These are phyloP conservation scores for Umbelopsis sp. DNA, from an alignment of 192 early-diverging fungal genomes.

Conservation along the genomic window DNA sequence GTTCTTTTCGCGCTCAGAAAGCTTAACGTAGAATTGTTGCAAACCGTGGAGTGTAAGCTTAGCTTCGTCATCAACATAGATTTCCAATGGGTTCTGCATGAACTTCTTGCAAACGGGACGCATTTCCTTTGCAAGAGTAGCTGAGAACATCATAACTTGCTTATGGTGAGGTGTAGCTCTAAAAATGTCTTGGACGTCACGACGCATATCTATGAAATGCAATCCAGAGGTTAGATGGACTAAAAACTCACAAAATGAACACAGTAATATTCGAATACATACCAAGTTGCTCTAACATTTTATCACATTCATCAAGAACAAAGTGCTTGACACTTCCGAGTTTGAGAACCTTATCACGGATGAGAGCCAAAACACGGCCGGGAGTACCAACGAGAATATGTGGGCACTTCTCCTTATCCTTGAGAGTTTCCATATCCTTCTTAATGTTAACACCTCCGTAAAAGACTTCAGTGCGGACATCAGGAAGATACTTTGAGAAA, in stretches of 20 bases:
- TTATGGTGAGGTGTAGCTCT: slow-evolving; percentile 91
- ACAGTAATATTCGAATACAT: slow-evolving; percentile 38
- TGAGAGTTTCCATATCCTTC: slow-evolving; percentile 78
- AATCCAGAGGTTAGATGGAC: background rate
- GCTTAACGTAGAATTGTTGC: slow-evolving; percentile 90
- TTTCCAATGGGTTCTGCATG: slow-evolving; percentile 96
- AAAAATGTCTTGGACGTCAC: slow-evolving; percentile 97
- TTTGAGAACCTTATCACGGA: slow-evolving; percentile 83
- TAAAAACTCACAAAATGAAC: background rate
- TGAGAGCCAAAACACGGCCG: slow-evolving; percentile 86
- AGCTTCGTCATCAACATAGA: slow-evolving; percentile 97
- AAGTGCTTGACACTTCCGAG: slow-evolving; percentile 92
- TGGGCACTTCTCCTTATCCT: slow-evolving; percentile 85
- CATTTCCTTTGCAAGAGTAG: slow-evolving; percentile 92
- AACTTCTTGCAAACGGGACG: slow-evolving; percentile 95
- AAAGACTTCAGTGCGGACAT: slow-evolving; percentile 90
- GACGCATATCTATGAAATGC: slow-evolving; percentile 85
- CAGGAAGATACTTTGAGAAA: slow-evolving; percentile 94
- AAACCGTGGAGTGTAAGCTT: slow-evolving; percentile 98
- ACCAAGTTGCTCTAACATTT: slow-evolving; percentile 93
- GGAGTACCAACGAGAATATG: slow-evolving; percentile 98
- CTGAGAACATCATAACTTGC: slow-evolving; percentile 99
- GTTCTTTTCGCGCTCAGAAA: slow-evolving; percentile 89
- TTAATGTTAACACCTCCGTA: slow-evolving; percentile 87
- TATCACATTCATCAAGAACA: slow-evolving; percentile 99